These are phyloP conservation scores for Candida tammaniensis DNA, from an alignment of 805 yeast species.

Conservation along the genomic window DNA sequence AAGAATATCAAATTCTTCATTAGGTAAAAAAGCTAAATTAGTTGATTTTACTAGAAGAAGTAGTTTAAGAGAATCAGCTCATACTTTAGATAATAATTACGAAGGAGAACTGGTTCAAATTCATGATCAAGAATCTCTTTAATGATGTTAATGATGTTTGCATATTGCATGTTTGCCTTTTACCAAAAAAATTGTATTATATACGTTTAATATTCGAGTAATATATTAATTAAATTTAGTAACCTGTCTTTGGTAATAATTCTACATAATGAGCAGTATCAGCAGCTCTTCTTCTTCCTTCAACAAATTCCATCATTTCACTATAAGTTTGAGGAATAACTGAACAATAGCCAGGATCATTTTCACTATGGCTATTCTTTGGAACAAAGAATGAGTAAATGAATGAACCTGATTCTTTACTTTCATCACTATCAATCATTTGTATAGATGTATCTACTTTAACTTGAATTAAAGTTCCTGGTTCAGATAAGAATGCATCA, in stretches of 20 bases:
- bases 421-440: slow-evolving; percentile 56
- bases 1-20: slow-evolving; percentile 16
- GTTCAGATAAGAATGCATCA: slow-evolving; percentile 60
- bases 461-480: slow-evolving; percentile 90
- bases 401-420: slow-evolving; percentile 79
- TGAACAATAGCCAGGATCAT: slow-evolving; percentile 60
- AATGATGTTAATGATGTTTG: slow-evolving; percentile 3
- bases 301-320: slow-evolving; percentile 89
- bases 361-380: slow-evolving; percentile 41
- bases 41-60: slow-evolving; percentile 48
- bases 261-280: slow-evolving; percentile 70
- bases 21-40: slow-evolving; percentile 36
- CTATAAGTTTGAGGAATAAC: slow-evolving; percentile 85
- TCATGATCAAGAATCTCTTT: slow-evolving; percentile 30
- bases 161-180: too few species aligned
- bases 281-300: slow-evolving; percentile 85
- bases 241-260: slow-evolving; percentile 23
- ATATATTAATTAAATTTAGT: slow-evolving; percentile 9
- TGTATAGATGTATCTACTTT: slow-evolving; percentile 82
- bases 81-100: slow-evolving; percentile 25
- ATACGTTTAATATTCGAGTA: slow-evolving; percentile 8
- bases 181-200: slow-evolving; percentile 5
- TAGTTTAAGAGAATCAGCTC: slow-evolving; percentile 39
- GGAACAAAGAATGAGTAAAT: slow-evolving; percentile 88
- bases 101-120: slow-evolving; percentile 36